Base-by-base conservation (phyloP, 495 filamentous ascomycete genomes). In the Xylaria bambusicola region DNA sequence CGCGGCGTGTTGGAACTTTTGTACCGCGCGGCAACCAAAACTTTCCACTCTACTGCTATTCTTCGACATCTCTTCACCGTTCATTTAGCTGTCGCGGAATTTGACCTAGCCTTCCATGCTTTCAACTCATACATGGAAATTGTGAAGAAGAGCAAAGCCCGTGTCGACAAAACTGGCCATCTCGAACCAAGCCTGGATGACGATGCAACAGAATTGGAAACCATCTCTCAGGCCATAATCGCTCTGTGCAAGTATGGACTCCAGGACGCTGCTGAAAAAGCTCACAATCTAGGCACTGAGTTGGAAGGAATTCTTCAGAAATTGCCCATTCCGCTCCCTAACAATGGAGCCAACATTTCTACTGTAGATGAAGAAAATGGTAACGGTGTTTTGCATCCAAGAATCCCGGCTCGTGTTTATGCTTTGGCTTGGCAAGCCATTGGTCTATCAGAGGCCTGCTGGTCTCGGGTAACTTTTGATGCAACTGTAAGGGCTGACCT, bases 71-170 rank as follows among this genome's bases (percentile, higher is more conserved):
- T 98, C 1, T 98, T 98, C 62, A 89, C 86, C 13, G 87, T 96
- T 5, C 94, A 98, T 73, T 78, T 88, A 2, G 80, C 90, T 1
- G 76, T 96, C 38, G 91, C 91, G 13, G 92, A 98, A 54, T 96
- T 96, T 63, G 84, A 91, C 54, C 78, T 97, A 40, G 94, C 93
- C 3, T 79, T 93, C 62, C 88, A 90, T 65, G 87, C 95, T 1
- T 88, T 97, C 52, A 86, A 93, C 70, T 90, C 92, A 0, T 98
- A 97, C 73, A 75, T 96, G 17, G 89, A 95, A 50, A 87, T 98
- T 50, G 82, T 96, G 36, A 86, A 82, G 38, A 88, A 86, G 64
- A 90, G 86, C 42, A 94, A 92, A 71, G 89, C 88, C 12, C 79
- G 92, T 27, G 84, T 89, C 6, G 83, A 88, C 51, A 95, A 93